Evolutionary conservation across 192 early-diverging fungal species (phyloP), one percentile per base, ranked within the genome.

Genomic region (Mortierella alpina): DNA sequence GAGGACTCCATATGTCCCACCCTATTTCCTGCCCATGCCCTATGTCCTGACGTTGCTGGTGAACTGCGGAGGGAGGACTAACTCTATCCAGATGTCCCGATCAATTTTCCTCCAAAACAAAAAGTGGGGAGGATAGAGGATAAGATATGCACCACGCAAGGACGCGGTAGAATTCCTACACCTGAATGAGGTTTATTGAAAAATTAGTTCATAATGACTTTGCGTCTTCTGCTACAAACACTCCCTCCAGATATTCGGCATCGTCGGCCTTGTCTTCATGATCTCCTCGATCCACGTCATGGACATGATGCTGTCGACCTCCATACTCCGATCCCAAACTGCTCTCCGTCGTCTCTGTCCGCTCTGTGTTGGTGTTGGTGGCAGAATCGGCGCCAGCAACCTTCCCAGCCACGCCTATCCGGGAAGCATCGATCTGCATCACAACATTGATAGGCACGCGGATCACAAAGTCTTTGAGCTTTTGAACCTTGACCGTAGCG

Each of bases 391-490:
- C 52, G 20, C 50, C 18, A 14, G 55, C 68, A 6, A 41, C 22
- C n/a, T 12, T 72, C 4, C 39, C 59, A 15, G 68, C 22, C 1
- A 64, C 60, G 6, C 72, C 72, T 0, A 73, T 49, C 5, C 44
- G 48, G 4, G 47, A 12, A 0, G 59, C 45, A 40, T 77, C 75
- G 11, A 66, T 69, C 42, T 79, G 68, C 7, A 79, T 70, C 46
- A 72, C 68, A 2, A 79, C 64, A 20, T 63, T 79, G 13, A 79
- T 68, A 7, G 76, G 76, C 3, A 79, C 76, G 12, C 69, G 54
- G 4, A 79, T 72, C 18, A 79, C 76, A 23, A 79, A 79, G 8
- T 79, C 76, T 17, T 79, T 79, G 7, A 79, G 53, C 40, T 61
- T 79, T 10, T 79, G 69, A 1, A 79, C 69, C 31, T 31, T 31